Conservation (phyloP, 2,329 filamentous ascomycete species). For the Cercospora berteroae region DNA sequence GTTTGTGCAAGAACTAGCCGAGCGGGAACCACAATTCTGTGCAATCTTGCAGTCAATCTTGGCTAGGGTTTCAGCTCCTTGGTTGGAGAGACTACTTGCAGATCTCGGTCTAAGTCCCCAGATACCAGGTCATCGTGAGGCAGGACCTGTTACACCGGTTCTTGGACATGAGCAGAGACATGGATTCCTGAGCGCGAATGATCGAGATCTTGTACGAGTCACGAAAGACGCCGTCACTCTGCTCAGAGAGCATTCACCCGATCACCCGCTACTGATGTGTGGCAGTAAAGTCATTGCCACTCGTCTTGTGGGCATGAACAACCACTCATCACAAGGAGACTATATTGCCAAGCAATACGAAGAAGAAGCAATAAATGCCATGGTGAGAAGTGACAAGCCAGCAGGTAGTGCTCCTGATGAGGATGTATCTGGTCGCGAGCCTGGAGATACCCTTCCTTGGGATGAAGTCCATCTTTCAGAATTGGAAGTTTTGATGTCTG, state of each 20-base stretch:
- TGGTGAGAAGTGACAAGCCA: neutral
- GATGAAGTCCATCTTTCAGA: neutral
- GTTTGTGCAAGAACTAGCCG: conserved; percentile 18
- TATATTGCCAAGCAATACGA: neutral
- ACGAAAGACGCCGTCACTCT: conserved; percentile 16
- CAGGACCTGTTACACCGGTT: neutral
- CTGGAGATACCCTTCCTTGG: neutral
- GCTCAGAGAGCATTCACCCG: conserved; percentile 11
- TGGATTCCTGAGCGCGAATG: neutral
- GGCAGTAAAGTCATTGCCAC: neutral
- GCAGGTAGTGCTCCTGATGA: neutral
- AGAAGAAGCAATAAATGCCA: neutral
- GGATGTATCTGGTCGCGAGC: neutral
- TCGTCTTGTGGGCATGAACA: neutral
- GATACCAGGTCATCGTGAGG: neutral
- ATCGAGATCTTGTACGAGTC: conserved; percentile 15
- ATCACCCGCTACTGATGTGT: conserved; percentile 6
- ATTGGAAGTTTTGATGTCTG: neutral
- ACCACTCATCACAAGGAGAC: neutral
- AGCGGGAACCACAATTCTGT: conserved; percentile 19
- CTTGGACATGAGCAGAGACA: neutral
- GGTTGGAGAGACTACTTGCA: conserved; percentile 27
- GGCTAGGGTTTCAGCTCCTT: conserved; percentile 28
- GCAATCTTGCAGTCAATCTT: conserved; percentile 24
- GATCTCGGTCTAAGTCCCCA: conserved; percentile 24